Evolutionary conservation across 1,139 yeast genomes (phyloP).

Genomic region (Candida sp.): DNA sequence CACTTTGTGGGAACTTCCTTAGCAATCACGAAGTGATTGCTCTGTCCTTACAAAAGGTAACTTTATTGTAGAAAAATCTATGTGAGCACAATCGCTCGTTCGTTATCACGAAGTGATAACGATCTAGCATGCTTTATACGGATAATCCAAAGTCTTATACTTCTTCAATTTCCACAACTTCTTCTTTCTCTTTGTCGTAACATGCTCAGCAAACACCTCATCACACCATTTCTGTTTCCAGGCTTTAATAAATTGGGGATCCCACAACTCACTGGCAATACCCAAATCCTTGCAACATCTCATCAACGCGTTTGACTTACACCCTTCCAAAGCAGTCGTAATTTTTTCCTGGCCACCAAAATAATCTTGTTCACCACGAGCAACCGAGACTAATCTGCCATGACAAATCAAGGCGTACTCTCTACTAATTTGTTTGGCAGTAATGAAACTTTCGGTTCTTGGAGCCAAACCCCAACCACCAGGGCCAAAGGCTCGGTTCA

Average conservation of each 20-base stretch:
- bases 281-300: slow-evolving; percentile 97
- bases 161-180: slow-evolving; percentile 85
- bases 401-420: slow-evolving; percentile 87
- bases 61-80: too few species aligned
- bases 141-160: slow-evolving; percentile 75
- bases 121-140: slow-evolving; percentile 46
- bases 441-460: slow-evolving; percentile 76
- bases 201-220: slow-evolving; percentile 84
- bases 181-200: slow-evolving; percentile 77
- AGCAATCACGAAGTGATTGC: too few species aligned
- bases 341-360: slow-evolving; percentile 79
- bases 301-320: slow-evolving; percentile 96
- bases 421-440: slow-evolving; percentile 63
- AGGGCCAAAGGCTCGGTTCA: slow-evolving; percentile 92
- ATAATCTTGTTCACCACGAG: slow-evolving; percentile 95
- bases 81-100: too few species aligned
- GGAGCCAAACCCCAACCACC: slow-evolving; percentile 99
- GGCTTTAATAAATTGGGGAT: slow-evolving; percentile 79
- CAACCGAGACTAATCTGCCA: slow-evolving; percentile 86
- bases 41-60: too few species aligned
- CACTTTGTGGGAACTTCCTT: too few species aligned
- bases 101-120: too few species aligned
- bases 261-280: slow-evolving; percentile 97
- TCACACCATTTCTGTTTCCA: slow-evolving; percentile 79
- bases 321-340: slow-evolving; percentile 97